These are phyloP conservation scores for Lenzites betulinus DNA, from an alignment of 768 basidiomycete species.

Conservation along the genomic window DNA sequence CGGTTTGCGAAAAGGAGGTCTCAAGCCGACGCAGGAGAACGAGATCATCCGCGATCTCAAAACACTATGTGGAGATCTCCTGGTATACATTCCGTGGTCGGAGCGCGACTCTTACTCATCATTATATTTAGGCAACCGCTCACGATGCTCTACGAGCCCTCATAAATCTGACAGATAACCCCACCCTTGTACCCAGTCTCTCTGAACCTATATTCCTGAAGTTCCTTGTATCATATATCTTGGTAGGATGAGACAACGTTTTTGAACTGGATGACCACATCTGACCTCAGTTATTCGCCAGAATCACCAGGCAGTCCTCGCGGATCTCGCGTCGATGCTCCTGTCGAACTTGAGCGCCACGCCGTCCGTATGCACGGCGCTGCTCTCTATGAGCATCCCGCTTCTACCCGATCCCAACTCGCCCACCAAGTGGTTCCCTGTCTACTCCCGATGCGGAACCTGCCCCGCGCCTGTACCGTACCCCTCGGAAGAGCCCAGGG, in stretches of 20 bases:
- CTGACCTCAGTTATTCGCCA: conserved; percentile 32
- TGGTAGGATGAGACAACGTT: conserved; percentile 55
- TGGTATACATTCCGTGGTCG: conserved; percentile 49
- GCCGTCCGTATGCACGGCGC: conserved; percentile 58
- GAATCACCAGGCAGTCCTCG: conserved; percentile 90
- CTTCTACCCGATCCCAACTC: conserved; percentile 53
- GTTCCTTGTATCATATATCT: conserved; percentile 87
- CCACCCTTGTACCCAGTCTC: conserved; percentile 63
- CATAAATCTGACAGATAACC: conserved; percentile 89
- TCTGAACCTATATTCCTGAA: conserved; percentile 72
- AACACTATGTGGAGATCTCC: conserved; percentile 83
- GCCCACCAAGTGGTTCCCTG: conserved; percentile 65
- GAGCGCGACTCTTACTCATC: conserved; percentile 19
- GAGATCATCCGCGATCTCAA: conserved; percentile 80
- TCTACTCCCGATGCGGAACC: conserved; percentile 79
- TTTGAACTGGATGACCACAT: too few species aligned
- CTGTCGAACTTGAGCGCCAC: conserved; percentile 91
- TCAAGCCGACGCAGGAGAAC: conserved; percentile 62
- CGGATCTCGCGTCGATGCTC: conserved; percentile 96
- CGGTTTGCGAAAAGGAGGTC: conserved; percentile 56
- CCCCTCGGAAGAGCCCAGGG: conserved; percentile 52
- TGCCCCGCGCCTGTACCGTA: conserved; percentile 74
- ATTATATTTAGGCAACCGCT: conserved; percentile 65
- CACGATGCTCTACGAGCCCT: conserved; percentile 95
- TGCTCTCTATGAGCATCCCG: conserved; percentile 68